These are phyloP conservation scores for Hansenula lynferdii DNA, from an alignment of 1,139 yeast species.

Conservation along the genomic window DNA sequence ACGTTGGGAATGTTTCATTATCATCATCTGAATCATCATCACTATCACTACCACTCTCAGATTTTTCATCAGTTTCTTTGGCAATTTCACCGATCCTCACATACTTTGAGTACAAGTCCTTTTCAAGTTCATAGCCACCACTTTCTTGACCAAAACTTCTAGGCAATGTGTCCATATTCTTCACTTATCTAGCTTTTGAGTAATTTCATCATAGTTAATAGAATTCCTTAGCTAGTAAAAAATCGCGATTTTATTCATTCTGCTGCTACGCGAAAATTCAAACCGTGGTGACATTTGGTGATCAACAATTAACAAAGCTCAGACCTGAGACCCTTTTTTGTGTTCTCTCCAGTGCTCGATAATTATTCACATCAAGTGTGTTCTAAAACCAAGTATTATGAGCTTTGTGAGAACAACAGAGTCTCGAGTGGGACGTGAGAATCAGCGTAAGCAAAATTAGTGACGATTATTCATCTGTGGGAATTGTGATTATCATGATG, in stretches of 20 bases:
- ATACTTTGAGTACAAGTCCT: background rate
- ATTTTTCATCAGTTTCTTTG: background rate
- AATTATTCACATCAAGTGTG: too few species aligned
- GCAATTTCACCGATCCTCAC: background rate
- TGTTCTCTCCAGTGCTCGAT: too few species aligned
- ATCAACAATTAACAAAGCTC: too few species aligned
- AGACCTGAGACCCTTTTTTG: too few species aligned
- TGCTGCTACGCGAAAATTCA: too few species aligned
- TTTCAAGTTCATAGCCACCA: background rate
- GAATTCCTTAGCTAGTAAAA: too few species aligned
- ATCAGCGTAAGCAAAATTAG: conserved; percentile 11
- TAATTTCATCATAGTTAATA: too few species aligned
- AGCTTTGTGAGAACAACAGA: conserved; percentile 1
- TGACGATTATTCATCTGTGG: background rate
- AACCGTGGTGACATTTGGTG: too few species aligned
- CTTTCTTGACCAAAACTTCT: conserved; percentile 1
- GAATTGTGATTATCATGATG: background rate
- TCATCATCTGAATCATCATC: conserved; percentile 12
- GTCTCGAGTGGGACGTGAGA: conserved; percentile 19
- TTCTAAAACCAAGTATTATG: background rate
- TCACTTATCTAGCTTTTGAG: background rate
- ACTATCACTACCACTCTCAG: conserved; percentile 3
- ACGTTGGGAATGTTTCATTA: conserved; percentile 14
- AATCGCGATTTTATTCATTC: too few species aligned
- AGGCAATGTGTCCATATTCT: conserved; percentile 6